A percentile compares a stretch with the other conserved stretches of the same genome.
These are phyloP conservation scores for Hypoxylon sp. DNA, from an alignment of 2,329 filamentous ascomycete genomes.

Conservation along the genomic window DNA sequence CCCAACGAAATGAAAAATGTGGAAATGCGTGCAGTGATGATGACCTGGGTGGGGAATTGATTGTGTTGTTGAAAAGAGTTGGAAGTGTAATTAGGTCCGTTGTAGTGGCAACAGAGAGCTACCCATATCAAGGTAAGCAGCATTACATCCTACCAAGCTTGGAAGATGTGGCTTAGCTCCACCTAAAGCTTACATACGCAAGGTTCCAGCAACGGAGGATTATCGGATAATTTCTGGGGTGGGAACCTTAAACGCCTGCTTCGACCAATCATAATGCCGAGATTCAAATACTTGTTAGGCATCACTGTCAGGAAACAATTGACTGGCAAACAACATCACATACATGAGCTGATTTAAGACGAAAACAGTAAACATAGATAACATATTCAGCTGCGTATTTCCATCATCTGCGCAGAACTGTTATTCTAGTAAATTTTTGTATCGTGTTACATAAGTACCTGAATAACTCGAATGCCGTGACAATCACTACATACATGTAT, in stretches of 20 bases:
- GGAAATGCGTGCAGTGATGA: conserved; percentile 22
- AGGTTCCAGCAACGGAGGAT: conserved; percentile 30
- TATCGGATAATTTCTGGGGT: conserved; percentile 29
- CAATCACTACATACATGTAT: conserved; percentile 3
- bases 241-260: background rate
- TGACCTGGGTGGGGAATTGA: conserved; percentile 25
- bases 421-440: background rate
- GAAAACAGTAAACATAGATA: background rate
- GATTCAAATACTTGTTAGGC: conserved; percentile 3
- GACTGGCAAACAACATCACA: conserved; percentile 9
- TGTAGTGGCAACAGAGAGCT: conserved; percentile 43
- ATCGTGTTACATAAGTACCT: background rate
- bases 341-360: background rate
- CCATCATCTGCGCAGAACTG: conserved; percentile 3
- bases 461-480: background rate
- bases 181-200: conserved; percentile 1
- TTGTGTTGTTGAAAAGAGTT: conserved; percentile 43
- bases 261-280: conserved; percentile 23
- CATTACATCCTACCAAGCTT: conserved; percentile 17
- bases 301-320: background rate
- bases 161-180: background rate
- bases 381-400: conserved; percentile 14
- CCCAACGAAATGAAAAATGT: conserved; percentile 8
- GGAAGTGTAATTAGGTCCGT: conserved; percentile 37
- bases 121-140: conserved; percentile 12